phyloP scores from a whole-genome alignment of 2,329 filamentous ascomycete species.

The Colletotrichum navitas region DNA sequence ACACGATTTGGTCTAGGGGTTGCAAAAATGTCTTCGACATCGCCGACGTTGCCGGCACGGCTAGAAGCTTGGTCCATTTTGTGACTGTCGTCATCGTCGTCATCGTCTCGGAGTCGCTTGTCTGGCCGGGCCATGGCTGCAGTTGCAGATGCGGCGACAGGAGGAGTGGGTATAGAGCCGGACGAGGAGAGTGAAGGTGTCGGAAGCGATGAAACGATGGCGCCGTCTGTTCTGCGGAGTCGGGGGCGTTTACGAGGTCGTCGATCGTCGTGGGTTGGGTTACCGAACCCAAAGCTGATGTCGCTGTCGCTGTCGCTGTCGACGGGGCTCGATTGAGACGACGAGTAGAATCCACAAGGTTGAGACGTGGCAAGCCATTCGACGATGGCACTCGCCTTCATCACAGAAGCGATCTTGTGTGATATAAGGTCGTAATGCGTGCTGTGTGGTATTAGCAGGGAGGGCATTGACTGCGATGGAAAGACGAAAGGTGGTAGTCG shows the following conservation, averaged over 20 bases:
- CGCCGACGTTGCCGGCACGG: background rate
- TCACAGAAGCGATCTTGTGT: background rate
- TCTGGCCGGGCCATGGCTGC: too few species aligned
- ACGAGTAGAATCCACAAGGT: background rate
- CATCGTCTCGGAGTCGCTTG: too few species aligned
- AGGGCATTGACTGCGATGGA: too few species aligned
- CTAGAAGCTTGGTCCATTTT: too few species aligned
- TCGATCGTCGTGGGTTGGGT: background rate
- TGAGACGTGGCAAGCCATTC: background rate
- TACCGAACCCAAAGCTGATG: background rate
- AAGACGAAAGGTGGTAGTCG: too few species aligned
- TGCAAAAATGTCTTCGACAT: background rate
- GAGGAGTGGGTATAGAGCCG: background rate
- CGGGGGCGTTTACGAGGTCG: slow-evolving; percentile 1
- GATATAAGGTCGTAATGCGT: too few species aligned
- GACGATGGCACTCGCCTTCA: background rate
- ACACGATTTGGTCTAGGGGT: background rate
- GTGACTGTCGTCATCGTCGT: too few species aligned
- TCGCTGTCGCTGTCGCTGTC: background rate
- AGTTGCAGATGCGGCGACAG: too few species aligned
- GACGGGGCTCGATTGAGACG: background rate
- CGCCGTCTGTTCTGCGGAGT: background rate
- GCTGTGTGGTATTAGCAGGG: too few species aligned
- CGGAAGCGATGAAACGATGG: background rate
- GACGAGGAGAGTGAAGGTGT: background rate